Evolutionary conservation across 192 early-diverging fungal species (phyloP).

Genomic region (Linnemannia exigua): DNA sequence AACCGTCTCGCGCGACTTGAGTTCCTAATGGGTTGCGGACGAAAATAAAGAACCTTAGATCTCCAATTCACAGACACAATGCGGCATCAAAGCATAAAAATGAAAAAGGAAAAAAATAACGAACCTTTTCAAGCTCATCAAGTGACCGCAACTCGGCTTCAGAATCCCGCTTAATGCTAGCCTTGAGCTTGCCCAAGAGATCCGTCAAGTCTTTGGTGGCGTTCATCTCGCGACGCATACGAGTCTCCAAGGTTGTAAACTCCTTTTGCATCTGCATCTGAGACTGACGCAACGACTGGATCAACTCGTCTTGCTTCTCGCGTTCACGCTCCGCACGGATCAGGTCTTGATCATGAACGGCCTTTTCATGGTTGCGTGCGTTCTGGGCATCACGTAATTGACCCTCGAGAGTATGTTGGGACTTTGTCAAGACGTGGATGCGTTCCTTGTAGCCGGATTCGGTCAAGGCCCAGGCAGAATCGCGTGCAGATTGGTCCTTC

Average conservation of each 20-base stretch:
- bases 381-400: conserved; percentile 14
- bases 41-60: not conserved
- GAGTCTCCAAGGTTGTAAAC: conserved; percentile 12
- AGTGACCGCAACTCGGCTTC: conserved; percentile 18
- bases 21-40: conserved; percentile 1
- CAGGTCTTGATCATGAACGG: conserved; percentile 3
- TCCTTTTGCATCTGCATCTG: conserved; percentile 21
- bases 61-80: too few relatives aligned
- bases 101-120: not conserved
- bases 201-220: conserved; percentile 18
- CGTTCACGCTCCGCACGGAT: conserved; percentile 4
- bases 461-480: not conserved
- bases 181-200: conserved; percentile 1
- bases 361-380: not conserved
- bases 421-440: conserved; percentile 1
- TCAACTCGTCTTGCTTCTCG: conserved; percentile 2
- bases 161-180: conserved; percentile 21
- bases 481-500: not conserved
- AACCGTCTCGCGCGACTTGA: conserved; percentile 19
- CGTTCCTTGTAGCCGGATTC: conserved; percentile 18
- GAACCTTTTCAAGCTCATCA: conserved; percentile 30
- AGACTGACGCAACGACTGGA: conserved; percentile 1
- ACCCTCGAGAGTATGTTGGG: not conserved
- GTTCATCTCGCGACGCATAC: conserved; percentile 19
- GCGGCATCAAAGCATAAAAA: not conserved